Conservation (phyloP, 306 rosid genomes). For the Dryas alaskensis region DNA sequence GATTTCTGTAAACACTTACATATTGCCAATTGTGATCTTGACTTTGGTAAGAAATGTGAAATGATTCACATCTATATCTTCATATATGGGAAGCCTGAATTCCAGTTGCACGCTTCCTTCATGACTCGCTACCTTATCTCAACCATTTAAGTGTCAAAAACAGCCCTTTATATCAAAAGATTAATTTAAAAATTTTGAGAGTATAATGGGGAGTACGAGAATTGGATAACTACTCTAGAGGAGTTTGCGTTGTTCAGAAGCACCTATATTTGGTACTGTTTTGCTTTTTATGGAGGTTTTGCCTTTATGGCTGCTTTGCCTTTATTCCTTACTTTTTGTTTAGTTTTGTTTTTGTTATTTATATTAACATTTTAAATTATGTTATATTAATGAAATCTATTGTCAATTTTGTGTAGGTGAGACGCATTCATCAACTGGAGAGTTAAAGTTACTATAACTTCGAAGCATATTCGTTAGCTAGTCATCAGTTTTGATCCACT, state of each 20-base stretch:
- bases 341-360: no score
- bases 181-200: not conserved
- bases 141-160: not conserved
- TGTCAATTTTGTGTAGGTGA: no score
- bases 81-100: not conserved
- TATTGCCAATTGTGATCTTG: conserved; percentile 9
- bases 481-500: no score
- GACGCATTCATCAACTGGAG: no score
- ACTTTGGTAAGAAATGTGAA: conserved; percentile 1
- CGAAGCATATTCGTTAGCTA: no score
- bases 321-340: no score
- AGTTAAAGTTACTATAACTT: no score
- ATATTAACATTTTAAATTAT: no score
- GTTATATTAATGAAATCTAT: no score
- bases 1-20: not conserved
- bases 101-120: not conserved
- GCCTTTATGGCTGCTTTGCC: no score
- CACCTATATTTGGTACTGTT: no score
- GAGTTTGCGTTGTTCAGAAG: not conserved
- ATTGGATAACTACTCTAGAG: not conserved
- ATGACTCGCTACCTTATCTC: not conserved
- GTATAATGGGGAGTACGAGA: not conserved
- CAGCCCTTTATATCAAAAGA: not conserved
- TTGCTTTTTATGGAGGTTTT: no score
- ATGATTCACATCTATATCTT: not conserved